A percentile compares a stretch with the other conserved stretches of the same genome.
phyloP scores from a whole-genome alignment of 306 rosid species.

The Acacia melanoxylon region DNA sequence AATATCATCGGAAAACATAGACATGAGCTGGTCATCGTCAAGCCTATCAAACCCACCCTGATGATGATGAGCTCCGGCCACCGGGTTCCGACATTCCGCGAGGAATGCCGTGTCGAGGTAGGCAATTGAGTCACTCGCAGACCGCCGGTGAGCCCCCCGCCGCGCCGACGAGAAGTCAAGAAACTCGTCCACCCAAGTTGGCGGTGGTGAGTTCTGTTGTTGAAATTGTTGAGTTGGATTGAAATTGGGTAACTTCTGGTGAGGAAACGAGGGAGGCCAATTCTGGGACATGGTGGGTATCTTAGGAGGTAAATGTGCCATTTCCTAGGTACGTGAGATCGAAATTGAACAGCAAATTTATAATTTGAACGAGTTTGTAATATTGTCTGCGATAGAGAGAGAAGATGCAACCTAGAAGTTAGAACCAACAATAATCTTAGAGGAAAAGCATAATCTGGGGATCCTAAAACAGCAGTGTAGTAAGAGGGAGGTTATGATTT shows the following conservation, averaged over 20 bases:
- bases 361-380: conserved; percentile 11
- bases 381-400: not conserved
- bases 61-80: conserved; percentile 12
- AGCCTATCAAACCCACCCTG: conserved; percentile 58
- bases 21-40: conserved; percentile 87
- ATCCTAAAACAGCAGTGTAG: not conserved
- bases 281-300: conserved; percentile 78
- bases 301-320: conserved; percentile 99
- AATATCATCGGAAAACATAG: conserved; percentile 79
- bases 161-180: conserved; percentile 82
- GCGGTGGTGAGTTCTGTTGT: not conserved
- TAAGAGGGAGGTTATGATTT: not conserved
- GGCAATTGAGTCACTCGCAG: conserved; percentile 83
- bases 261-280: conserved; percentile 58
- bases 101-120: conserved; percentile 38
- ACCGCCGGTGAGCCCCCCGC: conserved; percentile 72
- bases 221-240: not conserved
- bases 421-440: conserved; percentile 25
- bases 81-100: conserved; percentile 49
- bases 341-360: not conserved
- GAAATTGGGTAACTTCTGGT: conserved; percentile 36
- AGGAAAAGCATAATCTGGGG: conserved; percentile 21
- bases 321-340: conserved; percentile 25
- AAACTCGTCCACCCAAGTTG: conserved; percentile 77
- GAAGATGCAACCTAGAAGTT: conserved; percentile 30